Evolutionary conservation across 2,329 filamentous ascomycete species (phyloP), one percentile per base, ranked within the genome.

Genomic region (Pseudocercospora eumusae): DNA sequence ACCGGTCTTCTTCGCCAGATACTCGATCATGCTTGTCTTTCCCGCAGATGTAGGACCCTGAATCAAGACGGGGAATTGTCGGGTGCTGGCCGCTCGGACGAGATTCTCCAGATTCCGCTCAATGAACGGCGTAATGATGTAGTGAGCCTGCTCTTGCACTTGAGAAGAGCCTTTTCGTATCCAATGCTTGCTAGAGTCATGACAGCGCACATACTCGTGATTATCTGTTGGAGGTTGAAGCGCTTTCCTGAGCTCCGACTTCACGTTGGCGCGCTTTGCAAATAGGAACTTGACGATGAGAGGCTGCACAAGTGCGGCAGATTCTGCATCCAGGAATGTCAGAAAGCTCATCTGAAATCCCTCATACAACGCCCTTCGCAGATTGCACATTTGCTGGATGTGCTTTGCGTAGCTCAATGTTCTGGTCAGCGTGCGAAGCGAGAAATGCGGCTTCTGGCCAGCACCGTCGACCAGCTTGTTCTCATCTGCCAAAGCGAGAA

Each of bases 21-120:
- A 97, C 76, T 98, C 93, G 45, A 99, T 96, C 95, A 99, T 99
- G 76, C 93, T 98, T 0, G 95, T 99, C 78, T 99, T 99, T 66
- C 95, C 95, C 11, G 93, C 91, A 4, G 96, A 99, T 0, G 95
- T 99, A 11, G 96, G 95, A 3, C 95, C 95, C 76, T 99, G 95
- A 20, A 99, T 90, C 9, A 99, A 82, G 54, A 99, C 91, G 0
- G 95, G 96, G 74, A 96, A 99, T 54, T 90, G 86, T 36, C 92
- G 82, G 4, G 93, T 99, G 0, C 93, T 98, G 15, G 92, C 92
- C 2, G 95, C 96, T 71, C 96, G 86, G 10, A 98, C 93, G 27
- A 99, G 79, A 70, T 99, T 99, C 69, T 97, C 86, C 67, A 99
- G 83, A 68, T 99, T 99, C 56, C 91, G 88, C 76, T 96, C 91